phyloP scores from a whole-genome alignment of 106 monocot species.

The Dactylorhiza incarnata region DNA sequence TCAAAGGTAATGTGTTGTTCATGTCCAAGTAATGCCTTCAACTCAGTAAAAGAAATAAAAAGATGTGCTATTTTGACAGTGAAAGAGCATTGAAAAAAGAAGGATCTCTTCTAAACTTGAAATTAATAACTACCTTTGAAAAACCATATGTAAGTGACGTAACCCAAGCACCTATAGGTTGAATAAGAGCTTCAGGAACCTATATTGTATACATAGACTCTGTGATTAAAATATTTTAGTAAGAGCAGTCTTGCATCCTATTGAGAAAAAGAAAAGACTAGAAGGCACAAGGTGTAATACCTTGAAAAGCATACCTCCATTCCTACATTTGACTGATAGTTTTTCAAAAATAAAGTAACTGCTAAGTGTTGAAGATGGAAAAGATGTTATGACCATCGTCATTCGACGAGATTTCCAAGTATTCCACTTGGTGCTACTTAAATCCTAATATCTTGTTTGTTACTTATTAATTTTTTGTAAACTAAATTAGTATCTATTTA shows the following conservation, averaged over 20 bases:
- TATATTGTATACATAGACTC: slow-evolving; percentile 14
- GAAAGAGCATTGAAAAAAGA: background rate
- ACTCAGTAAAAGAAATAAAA: background rate
- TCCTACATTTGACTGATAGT: slow-evolving; percentile 62
- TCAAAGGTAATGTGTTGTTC: background rate
- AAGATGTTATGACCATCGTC: too few species aligned
- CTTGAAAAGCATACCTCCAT: slow-evolving; percentile 77
- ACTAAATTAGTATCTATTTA: too few species aligned
- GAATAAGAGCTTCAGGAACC: slow-evolving; percentile 97
- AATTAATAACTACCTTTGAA: slow-evolving; percentile 58
- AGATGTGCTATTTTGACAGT: background rate
- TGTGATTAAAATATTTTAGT: background rate
- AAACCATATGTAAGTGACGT: slow-evolving; percentile 97
- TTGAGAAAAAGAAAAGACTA: slow-evolving; percentile 4
- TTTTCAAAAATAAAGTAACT: too few species aligned
- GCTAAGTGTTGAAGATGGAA: too few species aligned
- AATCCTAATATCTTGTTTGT: too few species aligned
- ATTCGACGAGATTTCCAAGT: too few species aligned
- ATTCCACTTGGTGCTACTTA: too few species aligned
- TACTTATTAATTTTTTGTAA: too few species aligned
- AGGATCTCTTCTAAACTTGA: background rate
- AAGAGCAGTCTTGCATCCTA: background rate
- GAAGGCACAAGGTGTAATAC: slow-evolving; percentile 16
- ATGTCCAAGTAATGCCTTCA: background rate
- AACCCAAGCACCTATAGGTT: slow-evolving; percentile 78